phyloP scores from a whole-genome alignment of 257 asterid species.

The Solanum ossicruentum region DNA sequence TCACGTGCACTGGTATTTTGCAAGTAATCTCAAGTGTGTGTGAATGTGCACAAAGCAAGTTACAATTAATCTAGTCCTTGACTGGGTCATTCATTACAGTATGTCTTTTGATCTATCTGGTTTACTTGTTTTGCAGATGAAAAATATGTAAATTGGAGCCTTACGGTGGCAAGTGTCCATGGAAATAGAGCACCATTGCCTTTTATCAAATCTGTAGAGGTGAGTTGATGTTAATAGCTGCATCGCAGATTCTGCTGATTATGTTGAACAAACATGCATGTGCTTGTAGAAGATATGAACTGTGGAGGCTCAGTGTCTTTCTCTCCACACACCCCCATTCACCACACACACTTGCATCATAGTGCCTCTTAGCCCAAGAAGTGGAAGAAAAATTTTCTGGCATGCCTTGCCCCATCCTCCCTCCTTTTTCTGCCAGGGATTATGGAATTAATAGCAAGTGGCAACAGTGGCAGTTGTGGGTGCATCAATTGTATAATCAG shows the following conservation, averaged over 20 bases:
- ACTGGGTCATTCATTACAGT: neutral
- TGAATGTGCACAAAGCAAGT: neutral
- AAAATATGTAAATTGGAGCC: slow-evolving; percentile 84
- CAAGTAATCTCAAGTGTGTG: neutral
- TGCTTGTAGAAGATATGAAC: neutral
- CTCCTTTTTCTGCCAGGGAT: neutral
- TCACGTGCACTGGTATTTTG: neutral
- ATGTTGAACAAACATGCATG: neutral
- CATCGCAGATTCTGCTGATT: neutral
- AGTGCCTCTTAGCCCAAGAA: neutral
- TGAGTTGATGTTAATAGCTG: slow-evolving; percentile 6
- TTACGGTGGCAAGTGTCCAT: slow-evolving; percentile 69
- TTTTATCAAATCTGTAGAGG: slow-evolving; percentile 73
- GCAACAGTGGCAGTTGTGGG: neutral
- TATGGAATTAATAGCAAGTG: neutral
- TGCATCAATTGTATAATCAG: neutral
- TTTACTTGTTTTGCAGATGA: slow-evolving; percentile 39
- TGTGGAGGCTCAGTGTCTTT: neutral
- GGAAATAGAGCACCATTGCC: slow-evolving; percentile 86
- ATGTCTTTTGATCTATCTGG: neutral
- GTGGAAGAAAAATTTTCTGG: neutral
- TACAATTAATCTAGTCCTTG: neutral
- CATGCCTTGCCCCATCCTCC: neutral
- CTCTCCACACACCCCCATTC: neutral
- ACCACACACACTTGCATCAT: neutral